phyloP scores from a whole-genome alignment of 352 stramenopile genomes.

The Lagenidium giganteum region DNA sequence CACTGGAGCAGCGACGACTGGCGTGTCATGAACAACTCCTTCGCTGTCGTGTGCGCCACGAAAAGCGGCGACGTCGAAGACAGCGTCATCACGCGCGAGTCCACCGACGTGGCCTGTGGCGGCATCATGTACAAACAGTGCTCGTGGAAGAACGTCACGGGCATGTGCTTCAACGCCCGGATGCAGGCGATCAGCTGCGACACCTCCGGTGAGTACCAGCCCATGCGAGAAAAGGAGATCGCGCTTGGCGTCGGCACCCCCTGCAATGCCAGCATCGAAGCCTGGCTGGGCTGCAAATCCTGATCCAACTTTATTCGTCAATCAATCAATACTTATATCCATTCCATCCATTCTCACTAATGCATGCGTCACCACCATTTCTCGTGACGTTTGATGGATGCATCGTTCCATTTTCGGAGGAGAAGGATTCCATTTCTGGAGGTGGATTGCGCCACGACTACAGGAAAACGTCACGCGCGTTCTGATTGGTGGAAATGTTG shows the following conservation, averaged over 20 bases:
- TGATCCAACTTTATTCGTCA: too few species aligned
- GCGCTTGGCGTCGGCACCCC: constrained; percentile 3
- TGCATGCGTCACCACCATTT: too few species aligned
- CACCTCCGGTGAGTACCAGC: constrained; percentile 2
- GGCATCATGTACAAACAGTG: constrained; percentile 17
- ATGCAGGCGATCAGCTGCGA: constrained; percentile 14
- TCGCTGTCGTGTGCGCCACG: not conserved
- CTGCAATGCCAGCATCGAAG: constrained; percentile 7
- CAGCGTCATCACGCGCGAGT: not conserved
- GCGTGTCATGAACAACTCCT: not conserved
- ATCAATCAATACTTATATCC: too few species aligned
- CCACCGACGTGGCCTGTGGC: constrained; percentile 6
- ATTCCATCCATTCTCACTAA: too few species aligned
- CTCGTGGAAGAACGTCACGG: not conserved
- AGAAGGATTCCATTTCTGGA: too few species aligned
- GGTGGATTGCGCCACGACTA: too few species aligned
- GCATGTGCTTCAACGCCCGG: constrained; percentile 17
- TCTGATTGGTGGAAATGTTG: too few species aligned
- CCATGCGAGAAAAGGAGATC: constrained; percentile 12
- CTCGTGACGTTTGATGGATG: too few species aligned
- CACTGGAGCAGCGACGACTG: not conserved
- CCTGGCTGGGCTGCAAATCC: constrained; percentile 9
- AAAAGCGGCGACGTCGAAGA: constrained; percentile 10
- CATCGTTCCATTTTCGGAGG: too few species aligned
- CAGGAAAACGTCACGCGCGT: too few species aligned